Conservation (phyloP, 768 basidiomycete species). For the Xerocomus spinulosus region DNA sequence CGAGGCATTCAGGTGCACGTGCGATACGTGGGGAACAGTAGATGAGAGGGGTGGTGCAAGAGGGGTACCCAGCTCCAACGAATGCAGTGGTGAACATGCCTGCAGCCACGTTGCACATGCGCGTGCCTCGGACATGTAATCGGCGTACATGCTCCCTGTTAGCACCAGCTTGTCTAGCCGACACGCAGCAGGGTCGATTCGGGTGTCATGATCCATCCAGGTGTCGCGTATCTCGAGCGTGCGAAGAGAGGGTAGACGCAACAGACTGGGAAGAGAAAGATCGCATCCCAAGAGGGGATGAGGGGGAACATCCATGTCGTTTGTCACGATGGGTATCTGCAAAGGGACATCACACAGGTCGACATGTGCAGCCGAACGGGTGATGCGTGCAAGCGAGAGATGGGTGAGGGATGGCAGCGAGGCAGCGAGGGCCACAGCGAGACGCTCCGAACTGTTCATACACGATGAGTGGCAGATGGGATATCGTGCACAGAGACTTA, state of each 20-base stretch:
- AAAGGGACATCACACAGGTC: slow-evolving; percentile 38
- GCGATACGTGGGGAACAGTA: slow-evolving; percentile 10
- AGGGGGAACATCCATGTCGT: slow-evolving; percentile 57
- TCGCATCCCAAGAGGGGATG: slow-evolving; percentile 51
- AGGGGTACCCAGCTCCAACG: slow-evolving; percentile 20
- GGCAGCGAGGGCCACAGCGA: slow-evolving; percentile 65
- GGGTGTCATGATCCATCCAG: slow-evolving; percentile 49
- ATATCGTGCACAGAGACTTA: slow-evolving; percentile 20
- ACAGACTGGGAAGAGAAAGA: slow-evolving; percentile 60
- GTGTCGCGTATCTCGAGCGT: slow-evolving; percentile 65
- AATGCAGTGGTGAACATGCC: slow-evolving; percentile 19
- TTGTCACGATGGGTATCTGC: slow-evolving; percentile 55
- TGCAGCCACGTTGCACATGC: slow-evolving; percentile 26
- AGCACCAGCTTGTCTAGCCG: slow-evolving; percentile 20
- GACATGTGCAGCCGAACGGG: slow-evolving; percentile 63
- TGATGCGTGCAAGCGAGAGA: slow-evolving; percentile 58
- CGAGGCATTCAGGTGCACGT: slow-evolving; percentile 26
- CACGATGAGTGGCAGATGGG: not conserved
- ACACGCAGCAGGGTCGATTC: slow-evolving; percentile 9
- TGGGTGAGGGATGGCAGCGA: slow-evolving; percentile 51
- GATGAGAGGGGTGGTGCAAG: slow-evolving; percentile 14
- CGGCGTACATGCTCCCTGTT: slow-evolving; percentile 30
- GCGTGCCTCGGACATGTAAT: slow-evolving; percentile 15
- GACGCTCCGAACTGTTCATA: slow-evolving; percentile 43
- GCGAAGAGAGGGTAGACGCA: slow-evolving; percentile 56